Evolutionary conservation across 2,329 filamentous ascomycete species (phyloP).

Genomic region (Talaromyces marneffei): DNA sequence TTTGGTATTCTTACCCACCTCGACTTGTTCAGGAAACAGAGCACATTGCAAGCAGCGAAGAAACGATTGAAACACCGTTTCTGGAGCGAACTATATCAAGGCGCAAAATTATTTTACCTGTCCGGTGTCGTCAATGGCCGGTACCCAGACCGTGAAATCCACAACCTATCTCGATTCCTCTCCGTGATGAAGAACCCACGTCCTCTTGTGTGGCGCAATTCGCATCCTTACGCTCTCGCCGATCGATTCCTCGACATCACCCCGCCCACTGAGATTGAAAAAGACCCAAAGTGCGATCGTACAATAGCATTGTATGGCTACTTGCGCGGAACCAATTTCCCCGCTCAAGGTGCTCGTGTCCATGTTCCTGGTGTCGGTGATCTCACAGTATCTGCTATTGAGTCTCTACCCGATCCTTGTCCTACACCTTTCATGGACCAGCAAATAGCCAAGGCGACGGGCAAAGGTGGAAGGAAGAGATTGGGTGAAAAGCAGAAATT

Average conservation of each 20-base stretch:
- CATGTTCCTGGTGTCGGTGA: constrained; percentile 93
- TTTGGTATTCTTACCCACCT: constrained; percentile 96
- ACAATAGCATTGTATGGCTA: constrained; percentile 91
- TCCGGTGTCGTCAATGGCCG: constrained; percentile 94
- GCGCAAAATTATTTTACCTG: constrained; percentile 93
- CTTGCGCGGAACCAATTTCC: constrained; percentile 88
- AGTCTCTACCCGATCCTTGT: constrained; percentile 86
- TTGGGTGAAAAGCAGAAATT: constrained; percentile 96
- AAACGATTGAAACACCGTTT: constrained; percentile 93
- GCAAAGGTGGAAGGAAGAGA: constrained; percentile 72
- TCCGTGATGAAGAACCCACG: constrained; percentile 99
- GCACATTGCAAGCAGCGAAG: constrained; percentile 86
- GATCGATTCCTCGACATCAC: constrained; percentile 96
- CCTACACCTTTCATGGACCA: constrained; percentile 89
- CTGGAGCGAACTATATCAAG: constrained; percentile 95
- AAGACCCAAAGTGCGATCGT: constrained; percentile 82
- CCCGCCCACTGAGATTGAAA: constrained; percentile 83
- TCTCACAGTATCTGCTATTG: constrained; percentile 74
- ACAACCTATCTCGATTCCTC: constrained; percentile 90
- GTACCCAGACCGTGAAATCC: constrained; percentile 92
- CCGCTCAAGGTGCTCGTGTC: constrained; percentile 74
- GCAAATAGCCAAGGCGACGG: constrained; percentile 73
- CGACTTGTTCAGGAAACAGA: constrained; percentile 90
- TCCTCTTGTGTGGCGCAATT: constrained; percentile 93
- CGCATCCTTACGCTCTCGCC: constrained; percentile 86